Conservation (phyloP, 225 moss, liverwort and hornwort genomes). For the Climacium dendroides region DNA sequence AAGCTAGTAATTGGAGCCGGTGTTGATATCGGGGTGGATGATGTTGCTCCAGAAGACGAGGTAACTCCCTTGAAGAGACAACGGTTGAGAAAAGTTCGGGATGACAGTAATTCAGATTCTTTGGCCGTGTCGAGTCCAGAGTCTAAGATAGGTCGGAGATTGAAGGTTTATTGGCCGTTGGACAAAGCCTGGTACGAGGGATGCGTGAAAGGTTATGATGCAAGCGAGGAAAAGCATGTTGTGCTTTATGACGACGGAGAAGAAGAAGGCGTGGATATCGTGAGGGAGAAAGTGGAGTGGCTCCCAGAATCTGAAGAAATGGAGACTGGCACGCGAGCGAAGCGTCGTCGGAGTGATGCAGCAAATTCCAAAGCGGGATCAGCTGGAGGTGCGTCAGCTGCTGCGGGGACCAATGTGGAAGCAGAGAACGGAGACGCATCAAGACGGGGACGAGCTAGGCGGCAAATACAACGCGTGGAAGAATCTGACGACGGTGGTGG, state of each 20-base stretch:
- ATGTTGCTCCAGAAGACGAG: neutral
- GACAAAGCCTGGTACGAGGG: constrained; percentile 91
- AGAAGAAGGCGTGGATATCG: constrained; percentile 36
- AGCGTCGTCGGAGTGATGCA: constrained; percentile 1
- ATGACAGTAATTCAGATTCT: neutral
- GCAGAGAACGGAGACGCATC: neutral
- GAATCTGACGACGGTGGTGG: neutral
- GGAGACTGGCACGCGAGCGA: neutral
- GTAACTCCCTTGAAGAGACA: constrained; percentile 25
- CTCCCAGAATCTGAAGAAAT: constrained; percentile 15
- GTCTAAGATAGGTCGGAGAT: constrained; percentile 45
- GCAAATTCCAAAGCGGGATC: neutral
- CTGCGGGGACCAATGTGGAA: neutral
- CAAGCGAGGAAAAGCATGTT: constrained; percentile 20
- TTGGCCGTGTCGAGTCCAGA: neutral
- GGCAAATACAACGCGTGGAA: constrained; percentile 3
- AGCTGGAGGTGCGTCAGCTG: neutral
- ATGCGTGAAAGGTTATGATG: constrained; percentile 36
- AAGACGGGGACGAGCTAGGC: constrained; percentile 10
- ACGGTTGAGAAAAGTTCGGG: constrained; percentile 13
- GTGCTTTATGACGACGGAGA: constrained; percentile 78
- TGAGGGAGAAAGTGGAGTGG: constrained; percentile 71
- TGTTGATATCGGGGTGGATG: neutral
- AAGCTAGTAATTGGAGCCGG: neutral
- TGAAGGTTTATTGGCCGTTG: constrained; percentile 80